Evolutionary conservation across 2,329 filamentous ascomycete species (phyloP), one percentile per base, ranked within the genome.

Genomic region (Helotiales sp.): DNA sequence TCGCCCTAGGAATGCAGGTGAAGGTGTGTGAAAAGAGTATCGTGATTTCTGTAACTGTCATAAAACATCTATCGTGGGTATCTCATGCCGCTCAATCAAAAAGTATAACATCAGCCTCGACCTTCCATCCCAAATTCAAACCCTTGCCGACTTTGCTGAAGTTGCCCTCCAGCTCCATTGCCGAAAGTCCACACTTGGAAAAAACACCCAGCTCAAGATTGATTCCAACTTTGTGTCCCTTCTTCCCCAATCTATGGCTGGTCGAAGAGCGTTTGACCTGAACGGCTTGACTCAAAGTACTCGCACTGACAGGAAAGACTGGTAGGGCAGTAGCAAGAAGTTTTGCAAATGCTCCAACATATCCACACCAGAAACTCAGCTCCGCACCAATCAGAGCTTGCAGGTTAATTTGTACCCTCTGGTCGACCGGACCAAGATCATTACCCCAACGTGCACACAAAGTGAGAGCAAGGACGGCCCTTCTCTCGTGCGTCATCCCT

Each of bases 391-490:
- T 50, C 2, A 72, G 53, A 17, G 52, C 47, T 17, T 64, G 58
- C n/a, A 71, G 55, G 47, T 66, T 66, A 4, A 60, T 54, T 17
- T 59, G 54, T 0, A 70, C 24, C 6, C 40, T 53, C 33, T 47
- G 67, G 59, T 87, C 83, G 0, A 75, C 69, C 1, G 78, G 77
- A 0, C 77, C 77, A 3, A 85, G 69, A 47, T 82, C 81, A 2
- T 84, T 85, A 17, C 86, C 88, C 85, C 91, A 96, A 63, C 91
- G 80, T 46, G 88, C 85, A 64, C 86, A 91, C 1, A 90, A 77
- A 1, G 88, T 81, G 3, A 96, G 75, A 0, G 85, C 90, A 2
- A 96, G 77, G 2, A 90, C 72, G 0, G 89, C 88, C 12, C 91
- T 83, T 51, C 86, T 81, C 44, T 85, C 72, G 69, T 97, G 92